These are phyloP conservation scores for Pleurotus djamor DNA, from an alignment of 768 basidiomycete genomes.

Conservation along the genomic window DNA sequence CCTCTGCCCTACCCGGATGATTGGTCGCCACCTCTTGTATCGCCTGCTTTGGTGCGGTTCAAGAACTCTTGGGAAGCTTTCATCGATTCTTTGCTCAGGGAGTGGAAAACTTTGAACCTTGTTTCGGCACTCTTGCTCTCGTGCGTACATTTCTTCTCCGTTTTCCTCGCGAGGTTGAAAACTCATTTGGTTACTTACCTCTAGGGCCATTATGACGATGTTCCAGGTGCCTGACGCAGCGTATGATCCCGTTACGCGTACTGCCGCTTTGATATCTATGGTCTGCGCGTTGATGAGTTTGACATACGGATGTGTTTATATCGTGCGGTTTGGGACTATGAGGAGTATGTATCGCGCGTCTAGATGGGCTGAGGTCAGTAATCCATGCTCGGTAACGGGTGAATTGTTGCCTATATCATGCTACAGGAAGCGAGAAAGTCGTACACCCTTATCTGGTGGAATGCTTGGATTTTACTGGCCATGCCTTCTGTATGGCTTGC, in stretches of 20 bases:
- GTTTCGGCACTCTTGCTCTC: conserved; percentile 62
- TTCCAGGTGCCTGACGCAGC: conserved; percentile 58
- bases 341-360: conserved; percentile 68
- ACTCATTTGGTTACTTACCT: background rate
- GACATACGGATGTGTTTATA: conserved; percentile 72
- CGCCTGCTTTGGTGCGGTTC: conserved; percentile 66
- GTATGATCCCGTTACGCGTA: conserved; percentile 60
- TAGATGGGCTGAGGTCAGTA: conserved; percentile 65
- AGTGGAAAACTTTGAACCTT: conserved; percentile 77
- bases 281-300: conserved; percentile 69
- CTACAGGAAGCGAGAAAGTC: conserved; percentile 52
- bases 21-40: conserved; percentile 50
- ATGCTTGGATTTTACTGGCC: conserved; percentile 62
- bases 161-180: background rate
- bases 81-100: conserved; percentile 62
- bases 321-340: conserved; percentile 71
- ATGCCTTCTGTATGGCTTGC: conserved; percentile 72
- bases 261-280: conserved; percentile 60
- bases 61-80: conserved; percentile 69
- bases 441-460: conserved; percentile 36
- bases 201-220: conserved; percentile 66
- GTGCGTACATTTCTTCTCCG: conserved; percentile 21
- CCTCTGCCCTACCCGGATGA: conserved; percentile 52
- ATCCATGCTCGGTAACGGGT: background rate
- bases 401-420: background rate